Percentiles rank a stretch among this genome's conserved stretches.
Conservation (phyloP, 2,329 filamentous ascomycete species). For the Pleomassaria siparia region DNA sequence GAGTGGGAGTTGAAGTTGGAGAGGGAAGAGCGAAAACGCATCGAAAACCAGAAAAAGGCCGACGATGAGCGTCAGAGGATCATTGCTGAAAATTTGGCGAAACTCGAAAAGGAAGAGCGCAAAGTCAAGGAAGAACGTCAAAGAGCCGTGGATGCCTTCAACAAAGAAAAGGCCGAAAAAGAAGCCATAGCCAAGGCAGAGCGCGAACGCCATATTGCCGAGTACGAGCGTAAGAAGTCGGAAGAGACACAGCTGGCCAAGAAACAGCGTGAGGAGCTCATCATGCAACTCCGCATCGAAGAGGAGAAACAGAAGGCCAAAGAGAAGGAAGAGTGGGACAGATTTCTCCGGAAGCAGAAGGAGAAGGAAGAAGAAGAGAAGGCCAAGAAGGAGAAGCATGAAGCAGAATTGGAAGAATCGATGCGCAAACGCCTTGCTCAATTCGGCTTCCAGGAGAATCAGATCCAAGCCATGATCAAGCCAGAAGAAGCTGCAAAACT, state of each 20-base stretch:
- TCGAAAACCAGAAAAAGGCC: constrained; percentile 9
- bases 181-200: constrained; percentile 32
- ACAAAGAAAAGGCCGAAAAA: constrained; percentile 36
- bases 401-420: constrained; percentile 47
- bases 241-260: constrained; percentile 41
- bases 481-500: constrained; percentile 48
- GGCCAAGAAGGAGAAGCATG: constrained; percentile 41
- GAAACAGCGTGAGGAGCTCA: constrained; percentile 39
- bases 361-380: constrained; percentile 46
- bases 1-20: constrained; percentile 35
- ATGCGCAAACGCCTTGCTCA: constrained; percentile 50
- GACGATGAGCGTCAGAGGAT: constrained; percentile 31
- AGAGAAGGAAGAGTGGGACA: constrained; percentile 47
- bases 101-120: constrained; percentile 29
- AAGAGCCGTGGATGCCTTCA: constrained; percentile 37
- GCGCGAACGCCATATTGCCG: constrained; percentile 36
- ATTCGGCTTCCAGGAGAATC: constrained; percentile 50
- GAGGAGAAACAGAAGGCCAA: constrained; percentile 44
- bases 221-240: constrained; percentile 40
- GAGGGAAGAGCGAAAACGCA: constrained; percentile 24
- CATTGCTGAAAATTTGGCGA: constrained; percentile 33
- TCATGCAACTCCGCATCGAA: constrained; percentile 44
- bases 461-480: constrained; percentile 52
- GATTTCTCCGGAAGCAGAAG: constrained; percentile 43
- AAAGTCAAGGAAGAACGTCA: constrained; percentile 35